Conservation (phyloP, 1,284 basidiomycete genomes). For the Puccinia hordei region DNA sequence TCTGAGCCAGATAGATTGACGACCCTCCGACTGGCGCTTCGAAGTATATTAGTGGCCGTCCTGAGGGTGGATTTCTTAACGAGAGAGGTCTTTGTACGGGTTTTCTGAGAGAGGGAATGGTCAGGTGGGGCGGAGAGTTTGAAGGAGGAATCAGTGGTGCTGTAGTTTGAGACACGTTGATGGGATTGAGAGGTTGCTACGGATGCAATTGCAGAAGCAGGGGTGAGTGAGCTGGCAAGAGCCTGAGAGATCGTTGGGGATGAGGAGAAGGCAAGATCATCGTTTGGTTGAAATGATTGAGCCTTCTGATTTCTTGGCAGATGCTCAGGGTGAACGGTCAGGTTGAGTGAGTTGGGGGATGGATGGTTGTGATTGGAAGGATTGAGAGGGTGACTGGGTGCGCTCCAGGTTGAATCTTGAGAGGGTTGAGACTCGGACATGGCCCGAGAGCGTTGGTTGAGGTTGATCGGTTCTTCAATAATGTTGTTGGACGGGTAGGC, state of each 20-base stretch:
- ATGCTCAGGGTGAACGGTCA: neutral
- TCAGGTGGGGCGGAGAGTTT: neutral
- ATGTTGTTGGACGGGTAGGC: neutral
- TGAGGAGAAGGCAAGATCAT: slow-evolving; percentile 27
- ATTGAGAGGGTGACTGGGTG: neutral
- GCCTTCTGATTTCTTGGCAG: neutral
- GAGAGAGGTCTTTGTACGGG: neutral
- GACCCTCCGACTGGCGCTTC: slow-evolving; percentile 30
- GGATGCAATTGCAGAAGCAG: neutral
- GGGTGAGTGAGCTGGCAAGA: slow-evolving; percentile 1
- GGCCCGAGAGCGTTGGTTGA: neutral
- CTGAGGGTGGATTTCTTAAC: slow-evolving; percentile 18
- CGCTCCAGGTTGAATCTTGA: slow-evolving; percentile 8
- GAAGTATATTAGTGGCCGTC: slow-evolving; percentile 1
- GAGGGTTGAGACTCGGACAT: slow-evolving; percentile 2
- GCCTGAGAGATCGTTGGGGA: slow-evolving; percentile 3
- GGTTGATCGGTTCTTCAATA: neutral
- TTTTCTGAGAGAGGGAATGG: neutral
- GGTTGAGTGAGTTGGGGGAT: neutral
- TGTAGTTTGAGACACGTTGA: neutral
- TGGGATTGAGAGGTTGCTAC: neutral
- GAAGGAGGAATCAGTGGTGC: neutral
- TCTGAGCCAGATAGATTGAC: slow-evolving; percentile 39
- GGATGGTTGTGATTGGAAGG: neutral
- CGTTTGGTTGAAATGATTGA: slow-evolving; percentile 19